Evolutionary conservation across 306 rosid genomes (phyloP), one percentile per base, ranked within the genome.

Genomic region (Sicyos baderoa): DNA sequence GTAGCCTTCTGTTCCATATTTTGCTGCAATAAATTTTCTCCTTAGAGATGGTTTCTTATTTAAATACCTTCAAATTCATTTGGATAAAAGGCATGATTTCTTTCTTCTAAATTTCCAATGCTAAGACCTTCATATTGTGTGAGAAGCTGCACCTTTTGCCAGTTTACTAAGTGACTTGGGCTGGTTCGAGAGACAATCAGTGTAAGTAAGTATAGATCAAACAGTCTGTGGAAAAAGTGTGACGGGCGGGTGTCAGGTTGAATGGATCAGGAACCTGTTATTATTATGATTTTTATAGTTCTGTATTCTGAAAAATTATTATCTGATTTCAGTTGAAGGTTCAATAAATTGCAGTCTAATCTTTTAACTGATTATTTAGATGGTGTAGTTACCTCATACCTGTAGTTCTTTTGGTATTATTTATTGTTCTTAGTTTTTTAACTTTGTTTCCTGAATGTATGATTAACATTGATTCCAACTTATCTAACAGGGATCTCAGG

Each of bases 401-500:
- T 23, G 5, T 67, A 23, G 15, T 59, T 59, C 66, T 67, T 67
- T 16, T 67, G 57, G 23, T 16, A 67, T 48, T 48, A 67, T 23
- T 23, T 49, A 19, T 16, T 61, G 49, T 66, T 22, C 21, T 22
- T 45, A 5, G 47, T 65, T 9, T 45, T 49, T 65, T 2, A 18
- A 13, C 22, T 44, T 65, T 40, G 54, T 22, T 48, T 48, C 72
- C 15, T 48, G 45, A 67, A 48, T 67, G 9, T 16, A 67, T 48
- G 23, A 23, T 48, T 65, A 65, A 64, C 19, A 4, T 67, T 25
- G 72, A 25, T 16, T 25, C 72, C 44, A 48, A 50, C 76, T 56
- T 76, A 12, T 75, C 54, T 4, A 72, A 62, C 89, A 93, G 99
- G 79, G 68, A 56, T 84, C 88, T 76, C 91, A 89, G 75, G 88